Evolutionary conservation across 1,284 basidiomycete species (phyloP).

Genomic region (Pyrrhoderma lamaoense): DNA sequence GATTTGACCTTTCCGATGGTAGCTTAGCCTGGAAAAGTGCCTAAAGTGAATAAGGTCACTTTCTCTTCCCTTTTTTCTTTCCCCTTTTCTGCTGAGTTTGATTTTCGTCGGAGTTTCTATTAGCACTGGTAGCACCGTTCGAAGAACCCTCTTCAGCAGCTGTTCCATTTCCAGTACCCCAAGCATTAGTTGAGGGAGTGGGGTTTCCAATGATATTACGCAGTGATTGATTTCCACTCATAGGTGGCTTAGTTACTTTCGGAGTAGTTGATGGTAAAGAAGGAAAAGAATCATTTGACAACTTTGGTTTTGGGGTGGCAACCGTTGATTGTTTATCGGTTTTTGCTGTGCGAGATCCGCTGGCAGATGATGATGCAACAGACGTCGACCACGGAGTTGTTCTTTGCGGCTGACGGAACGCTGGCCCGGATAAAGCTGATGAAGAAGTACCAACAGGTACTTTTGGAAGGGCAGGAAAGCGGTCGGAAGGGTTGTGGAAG

Average conservation of each 20-base stretch:
- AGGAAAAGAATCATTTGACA: conserved; percentile 63
- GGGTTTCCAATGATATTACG: conserved; percentile 60
- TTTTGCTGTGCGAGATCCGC: background rate
- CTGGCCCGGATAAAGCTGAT: conserved; percentile 24
- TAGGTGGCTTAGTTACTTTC: conserved; percentile 39
- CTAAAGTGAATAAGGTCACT: conserved; percentile 67
- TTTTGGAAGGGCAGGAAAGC: conserved; percentile 42
- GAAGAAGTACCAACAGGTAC: conserved; percentile 26
- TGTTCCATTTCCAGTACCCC: conserved; percentile 31
- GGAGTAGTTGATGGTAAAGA: conserved; percentile 46
- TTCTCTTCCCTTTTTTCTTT: conserved; percentile 79
- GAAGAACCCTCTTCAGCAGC: conserved; percentile 13
- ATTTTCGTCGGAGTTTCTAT: conserved; percentile 15
- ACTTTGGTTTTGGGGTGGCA: conserved; percentile 15
- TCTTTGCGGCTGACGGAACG: conserved; percentile 40
- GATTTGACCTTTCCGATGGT: background rate
- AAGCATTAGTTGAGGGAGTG: conserved; percentile 42
- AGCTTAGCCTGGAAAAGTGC: conserved; percentile 20
- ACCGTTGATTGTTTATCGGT: background rate
- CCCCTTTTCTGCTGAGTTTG: conserved; percentile 33
- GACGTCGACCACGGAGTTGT: conserved; percentile 49
- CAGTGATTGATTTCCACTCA: conserved; percentile 63
- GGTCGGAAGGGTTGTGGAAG: conserved; percentile 27
- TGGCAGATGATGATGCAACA: conserved; percentile 28
- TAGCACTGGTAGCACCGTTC: background rate